Evolutionary conservation across 768 basidiomycete genomes (phyloP).

Genomic region (Pholiota microspora): DNA sequence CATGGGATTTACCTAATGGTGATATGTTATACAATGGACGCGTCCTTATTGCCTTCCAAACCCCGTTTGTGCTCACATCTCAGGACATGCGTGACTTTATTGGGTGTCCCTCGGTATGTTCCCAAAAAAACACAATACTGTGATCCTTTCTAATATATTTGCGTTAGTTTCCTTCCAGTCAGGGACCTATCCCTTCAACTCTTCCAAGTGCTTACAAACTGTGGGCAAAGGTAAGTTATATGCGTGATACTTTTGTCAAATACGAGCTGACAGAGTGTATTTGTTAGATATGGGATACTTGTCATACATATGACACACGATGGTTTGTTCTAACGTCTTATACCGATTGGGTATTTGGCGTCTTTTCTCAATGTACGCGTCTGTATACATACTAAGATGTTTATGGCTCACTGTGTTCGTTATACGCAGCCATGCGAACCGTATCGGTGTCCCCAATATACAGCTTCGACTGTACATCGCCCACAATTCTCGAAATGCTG

Average conservation of each 20-base stretch:
- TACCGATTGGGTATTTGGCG: conserved; percentile 60
- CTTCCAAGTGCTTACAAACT: conserved; percentile 19
- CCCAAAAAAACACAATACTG: too few species aligned
- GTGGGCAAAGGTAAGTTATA: conserved; percentile 53
- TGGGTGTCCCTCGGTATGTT: conserved; percentile 40
- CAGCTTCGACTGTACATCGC: conserved; percentile 34
- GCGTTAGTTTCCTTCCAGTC: conserved; percentile 35
- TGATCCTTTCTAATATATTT: too few species aligned
- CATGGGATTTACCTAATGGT: background rate
- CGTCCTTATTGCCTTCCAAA: conserved; percentile 56
- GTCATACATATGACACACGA: conserved; percentile 42
- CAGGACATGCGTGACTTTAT: conserved; percentile 54
- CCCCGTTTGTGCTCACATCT: conserved; percentile 56
- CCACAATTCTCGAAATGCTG: conserved; percentile 51
- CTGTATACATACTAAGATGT: background rate
- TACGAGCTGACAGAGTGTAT: background rate
- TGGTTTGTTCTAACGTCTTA: conserved; percentile 64
- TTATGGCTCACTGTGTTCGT: background rate
- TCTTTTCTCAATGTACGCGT: conserved; percentile 50
- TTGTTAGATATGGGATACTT: conserved; percentile 54
- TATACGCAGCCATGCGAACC: conserved; percentile 45
- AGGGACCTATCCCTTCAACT: conserved; percentile 1
- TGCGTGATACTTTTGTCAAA: background rate
- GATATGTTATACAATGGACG: conserved; percentile 16
- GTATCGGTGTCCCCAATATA: conserved; percentile 51